These are phyloP conservation scores for Harrya chromipes DNA, from an alignment of 768 basidiomycete species.

Conservation along the genomic window DNA sequence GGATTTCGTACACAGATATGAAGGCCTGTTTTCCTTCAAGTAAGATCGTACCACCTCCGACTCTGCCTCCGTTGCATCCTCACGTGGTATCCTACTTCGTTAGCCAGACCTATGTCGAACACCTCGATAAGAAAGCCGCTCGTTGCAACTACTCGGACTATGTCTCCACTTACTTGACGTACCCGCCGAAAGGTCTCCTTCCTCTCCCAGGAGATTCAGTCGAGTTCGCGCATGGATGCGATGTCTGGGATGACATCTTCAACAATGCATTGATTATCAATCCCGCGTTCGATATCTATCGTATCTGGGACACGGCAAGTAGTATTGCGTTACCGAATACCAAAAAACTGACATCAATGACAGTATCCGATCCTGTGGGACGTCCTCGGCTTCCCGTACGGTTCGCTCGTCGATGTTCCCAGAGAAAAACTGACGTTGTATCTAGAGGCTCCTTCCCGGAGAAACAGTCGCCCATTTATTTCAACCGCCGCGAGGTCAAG, in stretches of 20 bases:
- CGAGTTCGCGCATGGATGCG: constrained; percentile 49
- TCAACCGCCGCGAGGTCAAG: constrained; percentile 63
- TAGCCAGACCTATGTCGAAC: constrained; percentile 59
- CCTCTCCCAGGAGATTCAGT: constrained; percentile 64
- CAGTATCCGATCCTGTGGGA: constrained; percentile 71
- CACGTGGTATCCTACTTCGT: background rate
- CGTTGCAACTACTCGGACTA: constrained; percentile 66
- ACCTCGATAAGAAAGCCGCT: constrained; percentile 51
- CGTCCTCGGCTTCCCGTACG: constrained; percentile 78
- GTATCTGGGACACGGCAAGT: constrained; percentile 65
- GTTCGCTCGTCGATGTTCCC: background rate
- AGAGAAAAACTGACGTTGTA: background rate
- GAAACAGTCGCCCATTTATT: constrained; percentile 63
- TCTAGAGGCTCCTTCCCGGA: constrained; percentile 54
- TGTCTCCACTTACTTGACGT: constrained; percentile 57
- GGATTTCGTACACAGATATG: constrained; percentile 69
- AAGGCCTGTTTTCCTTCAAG: constrained; percentile 72
- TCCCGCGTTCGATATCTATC: constrained; percentile 75
- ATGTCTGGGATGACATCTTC: constrained; percentile 67
- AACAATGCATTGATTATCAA: constrained; percentile 59
- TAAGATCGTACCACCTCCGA: constrained; percentile 29
- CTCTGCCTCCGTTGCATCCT: background rate
- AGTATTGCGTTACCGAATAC: too few relatives aligned
- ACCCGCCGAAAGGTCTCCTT: constrained; percentile 62
- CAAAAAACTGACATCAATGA: background rate